These are phyloP conservation scores for Mortierella antarctica DNA, from an alignment of 192 early-diverging fungal genomes.

Conservation along the genomic window DNA sequence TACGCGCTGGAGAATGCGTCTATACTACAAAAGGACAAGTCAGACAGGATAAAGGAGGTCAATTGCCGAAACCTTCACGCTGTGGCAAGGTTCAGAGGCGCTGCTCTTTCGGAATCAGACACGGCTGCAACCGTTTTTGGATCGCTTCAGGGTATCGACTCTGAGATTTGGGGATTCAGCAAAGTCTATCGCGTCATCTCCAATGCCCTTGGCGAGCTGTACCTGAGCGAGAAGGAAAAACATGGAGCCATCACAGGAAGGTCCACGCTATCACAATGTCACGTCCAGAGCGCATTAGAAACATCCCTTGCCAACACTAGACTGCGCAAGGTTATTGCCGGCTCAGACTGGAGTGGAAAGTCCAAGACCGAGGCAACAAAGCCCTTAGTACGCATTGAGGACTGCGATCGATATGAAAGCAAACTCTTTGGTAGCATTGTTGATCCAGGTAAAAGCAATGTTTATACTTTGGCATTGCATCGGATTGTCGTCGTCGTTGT, in stretches of 20 bases:
- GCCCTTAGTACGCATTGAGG: slow-evolving; percentile 40
- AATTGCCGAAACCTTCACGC: slow-evolving; percentile 59
- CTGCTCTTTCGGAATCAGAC: slow-evolving; percentile 10
- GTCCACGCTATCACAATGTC: slow-evolving; percentile 5
- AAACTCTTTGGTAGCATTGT: slow-evolving; percentile 83
- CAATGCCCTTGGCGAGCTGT: slow-evolving; percentile 56
- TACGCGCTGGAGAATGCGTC: slow-evolving; percentile 25
- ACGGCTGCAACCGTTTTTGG: slow-evolving; percentile 14
- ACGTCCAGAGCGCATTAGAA: slow-evolving; percentile 32
- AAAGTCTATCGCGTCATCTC: slow-evolving; percentile 60
- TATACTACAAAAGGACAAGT: slow-evolving; percentile 51
- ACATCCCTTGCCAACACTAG: slow-evolving; percentile 28
- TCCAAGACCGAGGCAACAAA: slow-evolving; percentile 27
- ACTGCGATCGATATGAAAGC: slow-evolving; percentile 77
- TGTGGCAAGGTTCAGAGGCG: slow-evolving; percentile 52
- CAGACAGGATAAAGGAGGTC: slow-evolving; percentile 51
- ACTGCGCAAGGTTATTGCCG: slow-evolving; percentile 8
- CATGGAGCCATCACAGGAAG: not conserved
- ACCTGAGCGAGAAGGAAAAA: slow-evolving; percentile 5
- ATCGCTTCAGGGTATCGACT: slow-evolving; percentile 41
- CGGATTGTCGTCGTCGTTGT: slow-evolving; percentile 23
- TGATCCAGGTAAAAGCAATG: slow-evolving; percentile 67
- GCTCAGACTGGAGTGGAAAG: slow-evolving; percentile 19
- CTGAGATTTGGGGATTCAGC: slow-evolving; percentile 57
- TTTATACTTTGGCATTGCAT: not conserved